Base-by-base conservation (phyloP, 129 eudicot genomes). In the Lonicera japonica region DNA sequence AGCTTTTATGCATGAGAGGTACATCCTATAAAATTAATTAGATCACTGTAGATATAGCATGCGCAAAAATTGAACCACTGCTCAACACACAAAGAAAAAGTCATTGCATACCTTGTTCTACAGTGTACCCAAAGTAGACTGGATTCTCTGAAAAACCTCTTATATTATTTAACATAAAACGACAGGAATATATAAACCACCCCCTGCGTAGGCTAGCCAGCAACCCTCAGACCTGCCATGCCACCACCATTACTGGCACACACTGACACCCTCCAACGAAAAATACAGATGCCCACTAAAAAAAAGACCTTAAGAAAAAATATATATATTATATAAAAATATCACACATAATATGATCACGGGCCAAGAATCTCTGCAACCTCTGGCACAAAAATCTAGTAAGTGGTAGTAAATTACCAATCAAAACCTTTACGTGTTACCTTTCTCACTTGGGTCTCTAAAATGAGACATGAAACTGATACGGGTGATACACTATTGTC, bases 331-430 rank as follows among this genome's bases (percentile, higher is more conserved):
- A 51, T 67, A 7, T 19, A 29, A 22, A 12, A 47, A 11, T 24
- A 69, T 47, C 7, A 60, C 50, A 34, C 21, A 60, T 38, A 61
- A 67, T 59, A 25, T 60, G 65, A 65, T 68, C 79, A 74, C 79
- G 73, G 65, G 79, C 38, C 29, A 64, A 67, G 79, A 67, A 74
- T 74, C 73, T 68, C 73, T 61, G 73, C 51, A 61, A 73, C 66
- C 50, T 61, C 79, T 66, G 65, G 60, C 65, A 61, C 15, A 47
- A 17, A 68, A 21, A 68, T 43, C 36, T 68, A 68, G 38, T 22
- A 52, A 70, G 65, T 29, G 70, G 58, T 58, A 12, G 47, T 24
- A 57, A 67, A 69, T 63, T 58, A 57, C 56, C 71, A 65, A 58
- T 72, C 71, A 65, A 65, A 24, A 15, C 17, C 24, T 58, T 20